Conservation (phyloP, 768 basidiomycete genomes). For the Trametes cinnabarina region DNA sequence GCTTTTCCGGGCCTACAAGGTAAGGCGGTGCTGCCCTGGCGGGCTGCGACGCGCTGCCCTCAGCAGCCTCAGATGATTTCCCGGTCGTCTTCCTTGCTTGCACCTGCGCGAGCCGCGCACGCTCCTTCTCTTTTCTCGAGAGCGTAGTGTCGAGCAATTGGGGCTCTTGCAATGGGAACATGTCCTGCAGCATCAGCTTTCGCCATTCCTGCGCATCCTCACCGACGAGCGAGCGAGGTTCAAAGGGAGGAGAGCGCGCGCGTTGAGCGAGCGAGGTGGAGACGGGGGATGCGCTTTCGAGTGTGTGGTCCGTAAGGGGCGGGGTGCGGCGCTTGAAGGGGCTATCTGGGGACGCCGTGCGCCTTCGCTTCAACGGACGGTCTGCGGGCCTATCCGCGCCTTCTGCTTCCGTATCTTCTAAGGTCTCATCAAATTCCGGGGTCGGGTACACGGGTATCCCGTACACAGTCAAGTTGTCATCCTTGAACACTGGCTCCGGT, state of each 20-base stretch:
- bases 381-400: neutral
- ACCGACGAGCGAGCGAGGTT: slow-evolving; percentile 36
- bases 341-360: slow-evolving; percentile 22
- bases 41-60: neutral
- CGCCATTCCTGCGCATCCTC: slow-evolving; percentile 57
- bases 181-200: slow-evolving; percentile 47
- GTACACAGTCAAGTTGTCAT: slow-evolving; percentile 65
- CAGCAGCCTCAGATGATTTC: neutral
- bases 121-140: slow-evolving; percentile 15
- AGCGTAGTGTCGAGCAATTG: slow-evolving; percentile 1
- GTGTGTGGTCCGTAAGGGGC: neutral
- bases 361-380: slow-evolving; percentile 30
- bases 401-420: neutral
- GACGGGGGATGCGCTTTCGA: neutral
- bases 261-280: slow-evolving; percentile 22
- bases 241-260: slow-evolving; percentile 27
- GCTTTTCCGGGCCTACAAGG: neutral
- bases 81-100: neutral
- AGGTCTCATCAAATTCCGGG: neutral
- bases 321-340: slow-evolving; percentile 23
- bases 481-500: slow-evolving; percentile 52
- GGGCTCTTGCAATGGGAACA: slow-evolving; percentile 45
- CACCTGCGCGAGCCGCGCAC: neutral
- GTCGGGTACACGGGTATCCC: slow-evolving; percentile 46
- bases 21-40: too few species aligned